Base-by-base conservation (phyloP, 163 green algal species). In the Dunaliella salina region DNA sequence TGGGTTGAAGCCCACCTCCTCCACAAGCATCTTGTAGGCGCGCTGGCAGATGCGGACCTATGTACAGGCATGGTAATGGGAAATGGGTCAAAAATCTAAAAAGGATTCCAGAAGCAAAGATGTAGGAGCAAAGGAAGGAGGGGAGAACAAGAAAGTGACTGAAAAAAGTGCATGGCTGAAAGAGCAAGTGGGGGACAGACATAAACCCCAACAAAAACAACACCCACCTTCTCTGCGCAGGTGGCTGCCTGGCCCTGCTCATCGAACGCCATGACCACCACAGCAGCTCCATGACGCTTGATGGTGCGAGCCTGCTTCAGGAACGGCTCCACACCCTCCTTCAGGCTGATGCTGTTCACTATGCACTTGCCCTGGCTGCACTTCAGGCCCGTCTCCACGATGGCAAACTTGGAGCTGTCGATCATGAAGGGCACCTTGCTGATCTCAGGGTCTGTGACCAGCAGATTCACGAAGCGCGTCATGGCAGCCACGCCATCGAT, bases 261-360 rank as follows among this genome's bases (percentile, higher is more conserved):
- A 75, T 99, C 97, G 88, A 99, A 99, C 1, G 97, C 97, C 97
- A 99, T 99, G 45, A 99, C 97, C 83, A 99, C 97, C 46, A 99
- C 93, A 0, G 97, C 96, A 40, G 97, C 96, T 46, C 97, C 97
- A 83, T 99, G 96, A 59, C 91, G 90, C 92, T 97, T 96, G 33
- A 98, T 88, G 13, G 95, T 92, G 63, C 63, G 86, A 1, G 97
- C 96, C 45, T 98, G 93, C 69, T 94, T 83, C 81, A 83, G 92
- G 95, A 99, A 99, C 80, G 93, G 92, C n/a, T 96, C 95, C 92
- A 99, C 96, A 57, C 97, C 97, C 92, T 98, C 97, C 94, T 99
- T 99, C 80, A 99, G 90, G 72, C 92, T 97, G 91, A 99, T 99
- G 88, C 93, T 98, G 93, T 99, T 99, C 50, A 98, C 96, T 85